Conservation (phyloP, 1,284 basidiomycete genomes). For the Earliella scabrosa region DNA sequence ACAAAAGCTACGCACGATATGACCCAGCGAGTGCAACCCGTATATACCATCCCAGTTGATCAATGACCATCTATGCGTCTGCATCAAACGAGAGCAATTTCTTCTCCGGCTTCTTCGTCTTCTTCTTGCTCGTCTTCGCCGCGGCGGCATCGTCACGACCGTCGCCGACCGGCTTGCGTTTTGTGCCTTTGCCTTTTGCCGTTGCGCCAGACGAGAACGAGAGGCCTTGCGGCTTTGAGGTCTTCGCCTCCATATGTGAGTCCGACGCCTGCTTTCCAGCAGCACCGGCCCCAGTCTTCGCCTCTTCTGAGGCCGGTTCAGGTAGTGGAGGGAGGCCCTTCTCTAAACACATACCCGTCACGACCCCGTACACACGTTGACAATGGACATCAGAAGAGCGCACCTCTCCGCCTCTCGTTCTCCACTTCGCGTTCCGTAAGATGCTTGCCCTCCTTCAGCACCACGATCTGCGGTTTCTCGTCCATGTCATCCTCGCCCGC, state of each 20-base stretch:
- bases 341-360: constrained; percentile 35
- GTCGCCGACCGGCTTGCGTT: constrained; percentile 47
- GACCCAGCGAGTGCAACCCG: background rate
- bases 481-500: constrained; percentile 77
- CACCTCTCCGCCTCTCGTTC: constrained; percentile 78
- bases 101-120: constrained; percentile 53
- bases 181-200: constrained; percentile 36
- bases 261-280: constrained; percentile 14
- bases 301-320: constrained; percentile 31
- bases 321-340: constrained; percentile 54
- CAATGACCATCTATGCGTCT: constrained; percentile 31
- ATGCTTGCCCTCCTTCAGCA: constrained; percentile 85
- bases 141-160: constrained; percentile 32
- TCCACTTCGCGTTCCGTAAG: constrained; percentile 75
- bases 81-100: constrained; percentile 64
- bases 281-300: constrained; percentile 2
- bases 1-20: background rate
- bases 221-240: constrained; percentile 29
- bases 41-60: no score
- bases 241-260: constrained; percentile 15
- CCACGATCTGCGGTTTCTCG: constrained; percentile 86
- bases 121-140: constrained; percentile 46
- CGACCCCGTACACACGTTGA: background rate
- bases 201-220: constrained; percentile 47
- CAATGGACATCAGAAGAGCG: constrained; percentile 26